These are phyloP conservation scores for Lipomyces orientalis DNA, from an alignment of 805 yeast genomes.

Conservation along the genomic window DNA sequence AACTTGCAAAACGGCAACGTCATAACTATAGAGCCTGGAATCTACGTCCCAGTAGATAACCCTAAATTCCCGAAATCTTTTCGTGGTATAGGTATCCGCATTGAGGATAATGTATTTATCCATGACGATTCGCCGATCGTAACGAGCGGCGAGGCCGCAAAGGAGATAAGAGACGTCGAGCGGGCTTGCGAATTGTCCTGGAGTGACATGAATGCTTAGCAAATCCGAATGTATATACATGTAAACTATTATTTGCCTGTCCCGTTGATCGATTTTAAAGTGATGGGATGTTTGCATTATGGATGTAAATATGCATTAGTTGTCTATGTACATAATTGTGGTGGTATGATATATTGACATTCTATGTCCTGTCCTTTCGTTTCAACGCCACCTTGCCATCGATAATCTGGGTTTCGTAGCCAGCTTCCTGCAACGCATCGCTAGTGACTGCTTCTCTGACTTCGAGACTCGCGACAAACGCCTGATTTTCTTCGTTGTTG, in stretches of 20 bases:
- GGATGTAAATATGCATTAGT: not conserved
- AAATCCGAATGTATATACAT: not conserved
- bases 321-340: not conserved
- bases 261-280: not conserved
- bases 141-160: conserved; percentile 81
- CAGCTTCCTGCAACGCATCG: conserved; percentile 59
- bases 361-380: conserved; percentile 1
- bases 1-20: conserved; percentile 73
- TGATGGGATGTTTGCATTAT: no score
- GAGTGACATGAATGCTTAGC: conserved; percentile 7
- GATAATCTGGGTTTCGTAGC: conserved; percentile 58
- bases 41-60: conserved; percentile 78
- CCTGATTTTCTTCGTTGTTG: conserved; percentile 72
- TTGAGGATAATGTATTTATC: conserved; percentile 90
- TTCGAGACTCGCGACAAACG: conserved; percentile 75
- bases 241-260: not conserved
- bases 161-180: conserved; percentile 85
- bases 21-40: conserved; percentile 93
- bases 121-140: conserved; percentile 61
- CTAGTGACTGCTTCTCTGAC: conserved; percentile 70
- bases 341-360: not conserved
- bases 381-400: conserved; percentile 73
- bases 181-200: conserved; percentile 61
- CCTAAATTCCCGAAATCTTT: conserved; percentile 74
- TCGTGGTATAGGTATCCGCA: conserved; percentile 89